These are phyloP conservation scores for Globisporangium nagaii DNA, from an alignment of 352 stramenopile species.

Conservation along the genomic window DNA sequence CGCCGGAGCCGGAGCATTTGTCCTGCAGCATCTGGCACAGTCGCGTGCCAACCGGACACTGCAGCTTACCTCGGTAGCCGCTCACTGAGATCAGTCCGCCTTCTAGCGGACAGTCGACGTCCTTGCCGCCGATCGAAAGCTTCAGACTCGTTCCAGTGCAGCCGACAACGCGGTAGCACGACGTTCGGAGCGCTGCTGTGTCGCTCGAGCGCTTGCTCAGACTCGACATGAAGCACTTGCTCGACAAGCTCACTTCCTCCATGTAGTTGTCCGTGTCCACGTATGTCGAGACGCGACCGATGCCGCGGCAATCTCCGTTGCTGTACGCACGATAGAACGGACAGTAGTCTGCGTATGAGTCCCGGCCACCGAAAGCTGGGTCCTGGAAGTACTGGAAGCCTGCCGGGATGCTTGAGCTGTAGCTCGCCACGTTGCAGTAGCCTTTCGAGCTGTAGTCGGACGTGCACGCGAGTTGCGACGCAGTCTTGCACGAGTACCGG, in stretches of 20 bases:
- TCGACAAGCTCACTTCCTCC: conserved; percentile 42
- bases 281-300: conserved; percentile 35
- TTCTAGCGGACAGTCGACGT: conserved; percentile 54
- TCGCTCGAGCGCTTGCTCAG: conserved; percentile 38
- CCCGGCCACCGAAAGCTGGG: conserved; percentile 39
- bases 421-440: conserved; percentile 69
- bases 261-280: conserved; percentile 38
- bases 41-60: conserved; percentile 38
- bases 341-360: conserved; percentile 76
- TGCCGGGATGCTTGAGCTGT: conserved; percentile 60
- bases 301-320: conserved; percentile 69
- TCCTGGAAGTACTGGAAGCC: conserved; percentile 83
- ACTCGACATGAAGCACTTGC: conserved; percentile 72
- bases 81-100: conserved; percentile 47
- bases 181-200: conserved; percentile 22
- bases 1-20: conserved; percentile 58
- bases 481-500: conserved; percentile 57
- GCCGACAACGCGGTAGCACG: conserved; percentile 54
- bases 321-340: conserved; percentile 73
- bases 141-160: conserved; percentile 35
- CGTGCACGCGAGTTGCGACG: conserved; percentile 42
- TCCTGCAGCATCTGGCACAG: conserved; percentile 66
- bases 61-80: conserved; percentile 42
- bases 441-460: conserved; percentile 64
- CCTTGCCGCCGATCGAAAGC: conserved; percentile 40